A percentile compares a stretch with the other conserved stretches of the same genome.
phyloP scores from a whole-genome alignment of 2,329 filamentous ascomycete genomes.

The Intubia oerlemansii region DNA sequence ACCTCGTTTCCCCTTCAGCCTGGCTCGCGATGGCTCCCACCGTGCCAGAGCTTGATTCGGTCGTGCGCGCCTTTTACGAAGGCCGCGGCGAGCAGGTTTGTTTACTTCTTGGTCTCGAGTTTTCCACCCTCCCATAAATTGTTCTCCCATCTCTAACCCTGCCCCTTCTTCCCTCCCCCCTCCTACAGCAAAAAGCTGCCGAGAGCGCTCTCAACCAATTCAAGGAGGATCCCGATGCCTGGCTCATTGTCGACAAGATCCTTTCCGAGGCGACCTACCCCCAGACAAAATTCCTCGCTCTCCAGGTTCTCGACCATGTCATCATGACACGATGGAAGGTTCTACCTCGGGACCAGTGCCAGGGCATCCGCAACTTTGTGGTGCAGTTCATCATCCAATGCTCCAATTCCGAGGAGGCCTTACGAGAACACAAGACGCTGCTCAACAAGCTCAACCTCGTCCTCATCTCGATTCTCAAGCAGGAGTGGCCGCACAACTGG shows the following conservation, averaged over 20 bases:
- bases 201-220: slow-evolving; percentile 93
- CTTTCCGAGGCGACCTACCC: slow-evolving; percentile 80
- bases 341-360: slow-evolving; percentile 82
- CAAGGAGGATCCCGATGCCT: slow-evolving; percentile 96
- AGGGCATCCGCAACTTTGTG: slow-evolving; percentile 98
- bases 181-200: slow-evolving; percentile 87
- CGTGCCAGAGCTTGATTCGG: slow-evolving; percentile 89
- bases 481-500: slow-evolving; percentile 99
- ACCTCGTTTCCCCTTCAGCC: too few species aligned
- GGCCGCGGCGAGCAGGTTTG: slow-evolving; percentile 80
- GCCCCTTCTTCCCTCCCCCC: too few species aligned
- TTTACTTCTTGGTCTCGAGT: too few species aligned
- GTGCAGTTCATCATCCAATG: slow-evolving; percentile 95
- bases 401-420: slow-evolving; percentile 72
- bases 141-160: neutral
- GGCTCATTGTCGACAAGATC: slow-evolving; percentile 94
- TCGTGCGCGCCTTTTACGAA: slow-evolving; percentile 94
- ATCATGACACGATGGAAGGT: slow-evolving; percentile 99
- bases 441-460: slow-evolving; percentile 98
- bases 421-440: slow-evolving; percentile 67
- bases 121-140: too few species aligned
- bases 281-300: slow-evolving; percentile 90
- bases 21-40: slow-evolving; percentile 36
- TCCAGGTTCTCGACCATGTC: slow-evolving; percentile 94
- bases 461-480: slow-evolving; percentile 91